Conservation (phyloP, 768 basidiomycete genomes). For the Tulasnella sp. region DNA sequence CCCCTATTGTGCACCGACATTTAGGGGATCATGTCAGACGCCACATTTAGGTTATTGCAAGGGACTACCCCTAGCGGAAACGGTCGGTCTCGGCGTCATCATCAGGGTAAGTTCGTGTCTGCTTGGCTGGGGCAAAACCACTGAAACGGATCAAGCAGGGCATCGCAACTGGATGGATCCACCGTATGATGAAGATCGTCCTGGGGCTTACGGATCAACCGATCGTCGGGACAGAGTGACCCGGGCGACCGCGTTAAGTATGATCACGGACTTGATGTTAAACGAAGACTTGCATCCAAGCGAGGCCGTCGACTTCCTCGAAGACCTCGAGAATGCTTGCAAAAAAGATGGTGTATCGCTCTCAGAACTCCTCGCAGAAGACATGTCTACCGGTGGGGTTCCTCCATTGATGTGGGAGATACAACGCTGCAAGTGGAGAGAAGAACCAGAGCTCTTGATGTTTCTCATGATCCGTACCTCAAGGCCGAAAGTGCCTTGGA, state of each 20-base stretch:
- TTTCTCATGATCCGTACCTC: not conserved
- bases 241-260: slow-evolving; percentile 3
- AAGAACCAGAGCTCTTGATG: slow-evolving; percentile 9
- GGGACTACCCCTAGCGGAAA: not conserved
- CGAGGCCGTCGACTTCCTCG: slow-evolving; percentile 6
- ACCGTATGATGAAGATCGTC: not conserved
- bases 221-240: slow-evolving; percentile 7
- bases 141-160: not conserved
- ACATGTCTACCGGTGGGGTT: slow-evolving; percentile 19
- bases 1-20: not conserved
- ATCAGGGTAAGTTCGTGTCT: not conserved
- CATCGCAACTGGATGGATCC: not conserved
- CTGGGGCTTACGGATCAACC: not conserved
- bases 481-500: slow-evolving; percentile 12
- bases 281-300: not conserved
- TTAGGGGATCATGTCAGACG: not conserved
- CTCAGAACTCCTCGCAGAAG: slow-evolving; percentile 5
- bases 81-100: not conserved
- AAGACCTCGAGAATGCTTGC: not conserved
- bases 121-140: not conserved
- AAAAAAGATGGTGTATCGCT: slow-evolving; percentile 9
- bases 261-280: slow-evolving; percentile 22
- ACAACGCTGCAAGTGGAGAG: slow-evolving; percentile 5
- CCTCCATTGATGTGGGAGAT: slow-evolving; percentile 23
- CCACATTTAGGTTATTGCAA: not conserved